These are phyloP conservation scores for Galeopsis tetrahit DNA, from an alignment of 257 asterid species.

Conservation along the genomic window DNA sequence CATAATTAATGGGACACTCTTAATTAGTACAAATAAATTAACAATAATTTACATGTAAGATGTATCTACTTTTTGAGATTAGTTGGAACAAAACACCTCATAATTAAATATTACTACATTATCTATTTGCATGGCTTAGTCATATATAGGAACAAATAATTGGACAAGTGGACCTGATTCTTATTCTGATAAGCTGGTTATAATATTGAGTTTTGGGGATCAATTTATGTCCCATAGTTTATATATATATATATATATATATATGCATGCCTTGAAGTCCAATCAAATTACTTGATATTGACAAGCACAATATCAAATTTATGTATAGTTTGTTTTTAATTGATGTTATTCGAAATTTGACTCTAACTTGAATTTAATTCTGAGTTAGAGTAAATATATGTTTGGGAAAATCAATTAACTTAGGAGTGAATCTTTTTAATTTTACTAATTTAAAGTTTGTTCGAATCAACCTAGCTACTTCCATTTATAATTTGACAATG, in stretches of 20 bases:
- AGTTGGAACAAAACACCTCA: slow-evolving; percentile 15
- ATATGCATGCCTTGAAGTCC: background rate
- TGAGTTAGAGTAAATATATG: too few relatives aligned
- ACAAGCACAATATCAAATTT: background rate
- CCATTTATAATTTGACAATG: too few relatives aligned
- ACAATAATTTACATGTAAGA: background rate
- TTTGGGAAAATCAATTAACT: too few relatives aligned
- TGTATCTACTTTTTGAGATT: slow-evolving; percentile 6
- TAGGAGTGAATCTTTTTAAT: too few relatives aligned
- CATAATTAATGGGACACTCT: background rate
- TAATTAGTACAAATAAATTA: background rate
- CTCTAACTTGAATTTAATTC: too few relatives aligned
- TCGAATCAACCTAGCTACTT: too few relatives aligned
- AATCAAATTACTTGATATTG: background rate
- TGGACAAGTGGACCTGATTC: slow-evolving; percentile 11
- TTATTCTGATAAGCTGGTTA: background rate
- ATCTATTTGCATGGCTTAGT: slow-evolving; percentile 21
- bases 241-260: too few relatives aligned
- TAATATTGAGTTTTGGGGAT: background rate
- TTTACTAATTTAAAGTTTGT: too few relatives aligned
- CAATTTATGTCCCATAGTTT: background rate
- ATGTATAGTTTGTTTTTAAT: too few relatives aligned
- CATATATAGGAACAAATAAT: background rate
- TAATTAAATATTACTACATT: background rate
- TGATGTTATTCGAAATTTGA: too few relatives aligned